A percentile compares a stretch with the other conserved stretches of the same genome.
These are phyloP conservation scores for Coleophoma cylindrospora DNA, from an alignment of 2,329 filamentous ascomycete species.

Conservation along the genomic window DNA sequence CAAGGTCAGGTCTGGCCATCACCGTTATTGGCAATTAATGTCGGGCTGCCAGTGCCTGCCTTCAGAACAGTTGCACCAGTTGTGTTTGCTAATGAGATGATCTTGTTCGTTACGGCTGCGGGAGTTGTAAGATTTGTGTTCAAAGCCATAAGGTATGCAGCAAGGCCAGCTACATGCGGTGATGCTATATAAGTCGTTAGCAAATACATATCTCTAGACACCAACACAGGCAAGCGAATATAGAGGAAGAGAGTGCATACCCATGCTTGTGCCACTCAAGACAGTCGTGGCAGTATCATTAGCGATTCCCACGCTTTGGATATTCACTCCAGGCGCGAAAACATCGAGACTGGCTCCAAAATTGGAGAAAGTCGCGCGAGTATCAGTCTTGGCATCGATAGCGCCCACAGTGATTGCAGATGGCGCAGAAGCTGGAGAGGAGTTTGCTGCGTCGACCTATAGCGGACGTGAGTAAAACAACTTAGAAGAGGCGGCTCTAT, in stretches of 20 bases:
- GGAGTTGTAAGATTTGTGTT: slow-evolving; percentile 32
- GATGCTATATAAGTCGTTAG: slow-evolving; percentile 43
- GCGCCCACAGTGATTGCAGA: slow-evolving; percentile 48
- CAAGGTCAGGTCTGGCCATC: slow-evolving; percentile 14
- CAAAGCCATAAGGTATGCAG: slow-evolving; percentile 57
- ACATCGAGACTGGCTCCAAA: slow-evolving; percentile 44
- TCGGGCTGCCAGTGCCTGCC: slow-evolving; percentile 39
- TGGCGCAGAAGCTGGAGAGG: slow-evolving; percentile 43
- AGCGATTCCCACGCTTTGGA: slow-evolving; percentile 41
- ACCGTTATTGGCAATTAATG: slow-evolving; percentile 53
- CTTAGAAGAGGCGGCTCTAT: too few species aligned
- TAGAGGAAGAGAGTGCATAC: slow-evolving; percentile 3
- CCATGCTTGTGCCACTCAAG: slow-evolving; percentile 58
- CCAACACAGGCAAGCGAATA: too few species aligned
- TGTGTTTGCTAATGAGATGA: slow-evolving; percentile 31
- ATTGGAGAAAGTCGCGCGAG: slow-evolving; percentile 42
- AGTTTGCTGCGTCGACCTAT: slow-evolving; percentile 28
- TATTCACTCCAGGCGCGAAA: slow-evolving; percentile 42
- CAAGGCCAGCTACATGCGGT: slow-evolving; percentile 63
- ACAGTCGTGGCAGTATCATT: slow-evolving; percentile 36
- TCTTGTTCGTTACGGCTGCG: slow-evolving; percentile 30
- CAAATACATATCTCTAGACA: too few species aligned
- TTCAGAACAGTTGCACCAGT: slow-evolving; percentile 27
- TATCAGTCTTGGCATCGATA: slow-evolving; percentile 30
- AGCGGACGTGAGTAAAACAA: too few species aligned